phyloP scores from a whole-genome alignment of 225 moss, liverwort and hornwort genomes.

The Polytrichum formosum region DNA sequence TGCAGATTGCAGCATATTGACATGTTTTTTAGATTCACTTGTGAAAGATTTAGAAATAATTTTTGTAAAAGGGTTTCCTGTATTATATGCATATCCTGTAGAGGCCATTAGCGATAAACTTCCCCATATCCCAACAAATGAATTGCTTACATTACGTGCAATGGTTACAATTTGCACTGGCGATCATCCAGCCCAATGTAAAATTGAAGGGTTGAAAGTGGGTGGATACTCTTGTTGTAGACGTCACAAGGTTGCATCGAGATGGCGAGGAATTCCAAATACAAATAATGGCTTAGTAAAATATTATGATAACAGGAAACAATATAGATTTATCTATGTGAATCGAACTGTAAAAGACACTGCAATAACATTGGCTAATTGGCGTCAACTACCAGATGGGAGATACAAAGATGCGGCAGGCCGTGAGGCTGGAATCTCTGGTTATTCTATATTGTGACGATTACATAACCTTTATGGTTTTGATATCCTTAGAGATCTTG shows the following conservation, averaged over 20 bases:
- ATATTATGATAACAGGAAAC: neutral
- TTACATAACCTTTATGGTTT: neutral
- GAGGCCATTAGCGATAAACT: too few relatives aligned
- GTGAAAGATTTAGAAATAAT: too few relatives aligned
- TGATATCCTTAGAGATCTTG: neutral
- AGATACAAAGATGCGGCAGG: neutral
- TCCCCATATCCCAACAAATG: fast-evolving
- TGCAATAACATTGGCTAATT: neutral
- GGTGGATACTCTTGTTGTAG: neutral
- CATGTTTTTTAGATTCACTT: too few relatives aligned
- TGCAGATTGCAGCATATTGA: too few relatives aligned
- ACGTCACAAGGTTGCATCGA: neutral
- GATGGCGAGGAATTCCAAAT: neutral
- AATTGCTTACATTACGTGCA: neutral
- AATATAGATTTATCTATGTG: neutral
- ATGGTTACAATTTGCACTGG: neutral
- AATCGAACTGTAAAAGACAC: neutral
- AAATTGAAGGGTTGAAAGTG: neutral
- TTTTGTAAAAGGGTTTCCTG: too few relatives aligned
- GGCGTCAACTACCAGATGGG: neutral
- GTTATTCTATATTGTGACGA: neutral
- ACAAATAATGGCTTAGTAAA: neutral
- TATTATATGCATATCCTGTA: too few relatives aligned
- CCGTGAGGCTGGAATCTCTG: neutral
- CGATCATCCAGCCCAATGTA: neutral